Percentiles rank a stretch among this genome's conserved stretches.
Evolutionary conservation across 2,329 filamentous ascomycete genomes (phyloP).

Genomic region (Orbilia brochopaga): DNA sequence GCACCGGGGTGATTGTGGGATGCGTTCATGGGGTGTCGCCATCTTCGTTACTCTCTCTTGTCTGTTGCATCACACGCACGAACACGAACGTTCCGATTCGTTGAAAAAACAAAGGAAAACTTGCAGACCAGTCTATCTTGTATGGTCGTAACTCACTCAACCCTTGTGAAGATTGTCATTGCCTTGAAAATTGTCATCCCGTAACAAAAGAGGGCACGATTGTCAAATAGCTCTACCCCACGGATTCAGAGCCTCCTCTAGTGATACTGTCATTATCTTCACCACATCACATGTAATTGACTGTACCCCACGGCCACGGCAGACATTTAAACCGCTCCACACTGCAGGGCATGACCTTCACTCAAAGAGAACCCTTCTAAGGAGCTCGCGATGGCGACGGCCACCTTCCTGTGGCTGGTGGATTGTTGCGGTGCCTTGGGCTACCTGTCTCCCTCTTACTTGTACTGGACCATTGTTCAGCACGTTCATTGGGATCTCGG

Average conservation of each 20-base stretch:
- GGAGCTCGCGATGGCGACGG: conserved; percentile 8
- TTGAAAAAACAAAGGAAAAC: too few species aligned
- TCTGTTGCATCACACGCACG: too few species aligned
- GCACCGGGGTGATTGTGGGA: too few species aligned
- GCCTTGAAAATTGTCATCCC: background rate
- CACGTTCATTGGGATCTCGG: conserved; percentile 15
- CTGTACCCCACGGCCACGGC: conserved; percentile 9
- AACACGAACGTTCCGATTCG: too few species aligned
- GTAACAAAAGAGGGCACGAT: conserved; percentile 8
- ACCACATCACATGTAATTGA: conserved; percentile 3
- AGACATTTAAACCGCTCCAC: background rate
- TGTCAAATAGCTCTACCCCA: conserved; percentile 3
- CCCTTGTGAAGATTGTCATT: too few species aligned
- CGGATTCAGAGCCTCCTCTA: conserved; percentile 11
- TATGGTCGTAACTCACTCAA: too few species aligned
- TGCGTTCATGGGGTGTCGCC: too few species aligned
- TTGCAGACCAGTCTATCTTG: too few species aligned
- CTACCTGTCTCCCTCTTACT: conserved; percentile 15
- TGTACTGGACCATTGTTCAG: conserved; percentile 9
- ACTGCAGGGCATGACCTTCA: conserved; percentile 12
- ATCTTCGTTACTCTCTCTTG: too few species aligned
- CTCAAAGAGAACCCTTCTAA: conserved; percentile 14
- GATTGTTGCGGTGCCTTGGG: background rate
- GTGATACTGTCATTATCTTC: conserved; percentile 9
- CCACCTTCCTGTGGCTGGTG: conserved; percentile 10